Evolutionary conservation across 2,329 filamentous ascomycete genomes (phyloP).

Genomic region (Akanthomyces uredinophilus): DNA sequence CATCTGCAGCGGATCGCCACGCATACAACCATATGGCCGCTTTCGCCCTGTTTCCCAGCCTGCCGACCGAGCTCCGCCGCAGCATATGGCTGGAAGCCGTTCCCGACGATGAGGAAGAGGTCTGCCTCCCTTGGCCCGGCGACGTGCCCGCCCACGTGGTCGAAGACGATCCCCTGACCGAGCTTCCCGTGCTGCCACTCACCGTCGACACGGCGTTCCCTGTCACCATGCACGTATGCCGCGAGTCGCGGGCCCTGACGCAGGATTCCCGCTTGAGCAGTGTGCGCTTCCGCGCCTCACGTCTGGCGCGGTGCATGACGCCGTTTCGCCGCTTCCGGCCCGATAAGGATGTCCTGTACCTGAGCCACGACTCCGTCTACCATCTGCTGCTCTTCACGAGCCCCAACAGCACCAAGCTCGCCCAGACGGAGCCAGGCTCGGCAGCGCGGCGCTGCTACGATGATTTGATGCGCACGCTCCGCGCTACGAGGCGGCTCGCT

Average conservation of each 20-base stretch:
- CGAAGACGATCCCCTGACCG: background rate
- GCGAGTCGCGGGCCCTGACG: background rate
- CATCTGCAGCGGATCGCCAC: no score
- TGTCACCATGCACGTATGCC: background rate
- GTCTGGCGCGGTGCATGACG: background rate
- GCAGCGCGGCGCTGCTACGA: background rate
- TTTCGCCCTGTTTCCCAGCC: background rate
- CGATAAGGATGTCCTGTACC: background rate
- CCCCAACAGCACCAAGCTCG: no score
- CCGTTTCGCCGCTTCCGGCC: background rate
- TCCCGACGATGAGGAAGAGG: background rate
- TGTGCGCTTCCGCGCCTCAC: background rate
- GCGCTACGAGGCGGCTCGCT: no score
- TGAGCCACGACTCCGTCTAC: background rate
- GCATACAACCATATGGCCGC: no score
- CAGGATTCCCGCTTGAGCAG: background rate
- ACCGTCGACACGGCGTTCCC: conserved; percentile 1
- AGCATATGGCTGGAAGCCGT: background rate
- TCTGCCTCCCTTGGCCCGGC: conserved; percentile 2
- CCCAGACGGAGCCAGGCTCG: no score
- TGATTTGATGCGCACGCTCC: no score
- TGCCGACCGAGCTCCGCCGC: background rate
- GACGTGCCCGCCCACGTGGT: background rate
- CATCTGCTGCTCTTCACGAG: background rate
- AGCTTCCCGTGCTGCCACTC: background rate